Conservation (phyloP, 352 stramenopile species). For the Phytophthora ramorum region DNA sequence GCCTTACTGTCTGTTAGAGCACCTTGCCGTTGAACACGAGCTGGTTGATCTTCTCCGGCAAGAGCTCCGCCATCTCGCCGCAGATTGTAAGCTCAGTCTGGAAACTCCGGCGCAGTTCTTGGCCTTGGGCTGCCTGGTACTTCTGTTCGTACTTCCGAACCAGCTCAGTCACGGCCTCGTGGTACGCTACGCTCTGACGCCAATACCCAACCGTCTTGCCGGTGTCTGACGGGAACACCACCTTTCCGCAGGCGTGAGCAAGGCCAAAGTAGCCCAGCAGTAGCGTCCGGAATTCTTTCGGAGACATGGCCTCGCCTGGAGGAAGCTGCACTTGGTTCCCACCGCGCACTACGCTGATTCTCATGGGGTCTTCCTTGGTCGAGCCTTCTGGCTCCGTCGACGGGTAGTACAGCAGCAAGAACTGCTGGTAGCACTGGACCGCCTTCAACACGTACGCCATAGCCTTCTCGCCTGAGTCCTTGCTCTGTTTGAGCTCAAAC, state of each 20-base stretch:
- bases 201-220: constrained; percentile 66
- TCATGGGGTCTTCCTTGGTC: constrained; percentile 22
- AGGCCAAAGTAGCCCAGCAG: constrained; percentile 69
- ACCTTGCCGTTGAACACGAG: constrained; percentile 71
- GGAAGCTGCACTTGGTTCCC: constrained; percentile 41
- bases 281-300: constrained; percentile 51
- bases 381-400: constrained; percentile 2
- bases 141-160: constrained; percentile 46
- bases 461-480: constrained; percentile 46
- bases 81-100: constrained; percentile 65
- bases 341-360: constrained; percentile 39
- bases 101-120: constrained; percentile 45
- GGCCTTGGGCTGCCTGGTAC: constrained; percentile 19
- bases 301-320: constrained; percentile 35
- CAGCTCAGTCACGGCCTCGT: constrained; percentile 51
- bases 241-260: constrained; percentile 66
- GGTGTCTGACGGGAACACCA: constrained; percentile 47
- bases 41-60: constrained; percentile 85
- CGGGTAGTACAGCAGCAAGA: constrained; percentile 72
- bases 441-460: constrained; percentile 66
- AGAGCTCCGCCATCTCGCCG: constrained; percentile 63
- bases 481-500: constrained; percentile 68
- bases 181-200: constrained; percentile 64
- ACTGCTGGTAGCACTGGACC: constrained; percentile 76
- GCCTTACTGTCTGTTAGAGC: constrained; percentile 32